phyloP scores from a whole-genome alignment of 352 stramenopile species.

The Globisporangium lucens region DNA sequence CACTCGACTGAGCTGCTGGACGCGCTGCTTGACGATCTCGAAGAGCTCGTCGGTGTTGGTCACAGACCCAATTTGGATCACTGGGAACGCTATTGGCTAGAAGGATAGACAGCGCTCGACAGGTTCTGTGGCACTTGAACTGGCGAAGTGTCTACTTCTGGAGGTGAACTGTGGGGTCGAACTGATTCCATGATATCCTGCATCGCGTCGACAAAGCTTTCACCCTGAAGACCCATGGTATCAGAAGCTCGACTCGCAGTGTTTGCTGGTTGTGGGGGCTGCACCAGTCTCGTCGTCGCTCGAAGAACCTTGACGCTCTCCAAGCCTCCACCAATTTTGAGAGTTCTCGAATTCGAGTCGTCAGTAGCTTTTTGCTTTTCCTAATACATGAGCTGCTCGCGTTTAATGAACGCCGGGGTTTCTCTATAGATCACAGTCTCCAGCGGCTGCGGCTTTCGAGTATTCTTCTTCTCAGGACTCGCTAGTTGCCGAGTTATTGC shows the following conservation, averaged over 20 bases:
- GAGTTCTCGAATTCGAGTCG: neutral
- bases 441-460: slow-evolving; percentile 1
- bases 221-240: neutral
- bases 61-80: slow-evolving; percentile 38
- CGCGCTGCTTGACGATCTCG: slow-evolving; percentile 44
- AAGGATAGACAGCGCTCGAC: neutral
- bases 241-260: no score
- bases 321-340: neutral
- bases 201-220: slow-evolving; percentile 25
- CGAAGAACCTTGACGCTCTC: slow-evolving; percentile 5
- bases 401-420: slow-evolving; percentile 37
- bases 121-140: neutral
- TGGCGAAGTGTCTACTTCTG: slow-evolving; percentile 8
- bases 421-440: slow-evolving; percentile 17
- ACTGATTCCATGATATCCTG: slow-evolving; percentile 22
- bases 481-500: neutral
- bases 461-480: slow-evolving; percentile 12
- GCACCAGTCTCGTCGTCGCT: slow-evolving; percentile 5
- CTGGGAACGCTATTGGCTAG: slow-evolving; percentile 18
- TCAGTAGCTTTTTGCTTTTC: slow-evolving; percentile 21
- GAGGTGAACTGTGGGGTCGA: slow-evolving; percentile 7
- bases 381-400: slow-evolving; percentile 35
- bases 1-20: slow-evolving; percentile 31
- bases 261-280: neutral
- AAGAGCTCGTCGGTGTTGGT: slow-evolving; percentile 52